These are phyloP conservation scores for Pleurotus sapidus DNA, from an alignment of 768 basidiomycete species.

Conservation along the genomic window DNA sequence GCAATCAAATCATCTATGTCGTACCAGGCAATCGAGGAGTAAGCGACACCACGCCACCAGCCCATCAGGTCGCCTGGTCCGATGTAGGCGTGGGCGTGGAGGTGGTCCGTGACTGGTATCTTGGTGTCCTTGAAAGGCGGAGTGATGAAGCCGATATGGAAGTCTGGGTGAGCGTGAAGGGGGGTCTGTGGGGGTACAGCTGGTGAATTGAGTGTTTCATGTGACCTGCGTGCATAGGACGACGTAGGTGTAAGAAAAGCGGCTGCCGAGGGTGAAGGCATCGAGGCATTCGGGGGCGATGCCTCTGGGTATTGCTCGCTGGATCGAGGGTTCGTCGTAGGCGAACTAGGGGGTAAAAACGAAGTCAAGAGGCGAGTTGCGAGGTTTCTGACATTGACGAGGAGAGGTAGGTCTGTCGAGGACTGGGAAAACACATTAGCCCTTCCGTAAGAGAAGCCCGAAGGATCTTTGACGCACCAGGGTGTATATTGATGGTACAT, in stretches of 20 bases:
- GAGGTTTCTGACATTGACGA: slow-evolving; percentile 58
- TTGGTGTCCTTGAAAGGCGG: slow-evolving; percentile 75
- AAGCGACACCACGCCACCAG: slow-evolving; percentile 72
- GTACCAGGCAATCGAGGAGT: slow-evolving; percentile 72
- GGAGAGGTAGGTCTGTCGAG: slow-evolving; percentile 71
- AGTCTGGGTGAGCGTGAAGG: slow-evolving; percentile 29
- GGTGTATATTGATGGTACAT: slow-evolving; percentile 76
- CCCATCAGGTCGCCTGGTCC: slow-evolving; percentile 61
- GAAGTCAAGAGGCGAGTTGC: slow-evolving; percentile 54
- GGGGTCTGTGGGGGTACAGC: slow-evolving; percentile 17
- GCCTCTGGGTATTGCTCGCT: not conserved
- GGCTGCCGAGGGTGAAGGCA: slow-evolving; percentile 10
- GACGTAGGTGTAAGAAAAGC: slow-evolving; percentile 17
- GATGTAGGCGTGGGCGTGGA: slow-evolving; percentile 75
- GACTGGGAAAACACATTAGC: slow-evolving; percentile 40
- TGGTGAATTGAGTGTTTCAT: not conserved
- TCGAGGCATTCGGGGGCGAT: not conserved
- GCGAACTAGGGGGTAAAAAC: slow-evolving; percentile 35
- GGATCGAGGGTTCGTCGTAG: slow-evolving; percentile 25
- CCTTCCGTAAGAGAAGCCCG: slow-evolving; percentile 2
- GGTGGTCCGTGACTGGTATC: slow-evolving; percentile 77
- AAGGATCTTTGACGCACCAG: slow-evolving; percentile 42
- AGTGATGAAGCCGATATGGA: slow-evolving; percentile 76
- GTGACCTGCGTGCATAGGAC: slow-evolving; percentile 14
- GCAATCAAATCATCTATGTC: slow-evolving; percentile 76